Evolutionary conservation across 768 basidiomycete genomes (phyloP), one percentile per base, ranked within the genome.

Genomic region (Xanthoconium stramineum): DNA sequence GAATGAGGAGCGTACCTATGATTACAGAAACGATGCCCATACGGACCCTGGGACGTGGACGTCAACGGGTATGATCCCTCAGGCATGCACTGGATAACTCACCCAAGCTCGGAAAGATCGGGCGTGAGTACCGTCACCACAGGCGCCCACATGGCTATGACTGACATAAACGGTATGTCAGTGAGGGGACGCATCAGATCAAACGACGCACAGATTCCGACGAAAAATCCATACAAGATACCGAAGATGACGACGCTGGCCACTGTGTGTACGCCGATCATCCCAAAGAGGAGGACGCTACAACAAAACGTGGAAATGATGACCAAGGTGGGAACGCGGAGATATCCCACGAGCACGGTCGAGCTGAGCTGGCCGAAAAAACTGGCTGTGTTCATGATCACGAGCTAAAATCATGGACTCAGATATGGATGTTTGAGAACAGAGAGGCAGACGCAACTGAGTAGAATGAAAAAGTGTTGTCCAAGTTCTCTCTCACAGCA

Each of bases 371-470:
- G 79, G 13, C 86, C 86, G 39, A 81, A 19, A 24, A 83, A 71
- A 51, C 80, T 81, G 1, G 78, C 73, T 2, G 75, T 77, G 60
- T 86, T 86, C 49, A 85, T 69, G 35, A 87, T 81, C 12, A 81
- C 75, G 29, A 87, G 72, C 78, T 84, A 55, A 32, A 15, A 37
- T 50, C 14, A 14, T 42, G 9, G 3, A 44, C n/a, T 58, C 15
- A n/a, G 45, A 20, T 47, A 28, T 2, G 19, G 24, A 49, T 39
- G 5, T 3, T 4, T 24, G 19, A 3, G 2, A 9, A 6, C 36
- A 30, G 3, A 36, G 37, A 38, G 15, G 7, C 24, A 37, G 19
- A 68, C 74, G 39, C 63, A 70, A 84, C 84, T 40, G 77, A 78
- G 60, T 85, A 84, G 58, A 86, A 85, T 0, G 84, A 81, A n/a